These are phyloP conservation scores for Verticillium longisporum DNA, from an alignment of 2,329 filamentous ascomycete genomes.

Conservation along the genomic window DNA sequence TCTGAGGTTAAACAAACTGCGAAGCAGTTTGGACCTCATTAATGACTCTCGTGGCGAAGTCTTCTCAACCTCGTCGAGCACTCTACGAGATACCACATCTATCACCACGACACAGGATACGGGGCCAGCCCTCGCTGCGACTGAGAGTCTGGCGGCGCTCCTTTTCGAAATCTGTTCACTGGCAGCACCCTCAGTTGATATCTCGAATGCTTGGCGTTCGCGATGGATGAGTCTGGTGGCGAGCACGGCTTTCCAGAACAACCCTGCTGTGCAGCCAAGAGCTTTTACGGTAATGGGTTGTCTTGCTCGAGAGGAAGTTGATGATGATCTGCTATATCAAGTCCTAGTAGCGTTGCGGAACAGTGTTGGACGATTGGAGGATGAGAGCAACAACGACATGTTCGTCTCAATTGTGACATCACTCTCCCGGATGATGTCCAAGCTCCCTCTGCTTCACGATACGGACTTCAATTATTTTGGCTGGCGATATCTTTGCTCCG, in stretches of 20 bases:
- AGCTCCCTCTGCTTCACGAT: slow-evolving; percentile 61
- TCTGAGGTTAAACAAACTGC: slow-evolving; percentile 46
- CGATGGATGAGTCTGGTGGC: slow-evolving; percentile 69
- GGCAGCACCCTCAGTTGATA: slow-evolving; percentile 56
- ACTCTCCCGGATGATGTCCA: slow-evolving; percentile 65
- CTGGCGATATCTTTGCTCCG: slow-evolving; percentile 60
- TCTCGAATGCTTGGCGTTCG: slow-evolving; percentile 63
- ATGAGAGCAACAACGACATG: slow-evolving; percentile 61
- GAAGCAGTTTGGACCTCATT: slow-evolving; percentile 49
- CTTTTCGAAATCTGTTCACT: slow-evolving; percentile 58
- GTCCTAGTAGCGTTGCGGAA: slow-evolving; percentile 61
- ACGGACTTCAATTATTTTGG: slow-evolving; percentile 65
- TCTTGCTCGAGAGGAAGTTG: slow-evolving; percentile 63
- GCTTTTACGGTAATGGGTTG: slow-evolving; percentile 68
- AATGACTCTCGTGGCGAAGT: slow-evolving; percentile 54
- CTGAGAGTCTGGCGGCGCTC: slow-evolving; percentile 54
- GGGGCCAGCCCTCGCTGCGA: slow-evolving; percentile 43
- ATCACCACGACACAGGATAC: slow-evolving; percentile 48
- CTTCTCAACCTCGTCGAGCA: slow-evolving; percentile 40
- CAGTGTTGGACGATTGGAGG: slow-evolving; percentile 57
- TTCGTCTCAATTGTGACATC: slow-evolving; percentile 60
- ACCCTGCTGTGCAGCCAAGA: slow-evolving; percentile 62
- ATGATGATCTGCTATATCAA: slow-evolving; percentile 65
- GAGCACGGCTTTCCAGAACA: slow-evolving; percentile 67
- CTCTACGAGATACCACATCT: slow-evolving; percentile 45